These are phyloP conservation scores for Albophoma yamanashiensis DNA, from an alignment of 2,329 filamentous ascomycete genomes.

Conservation along the genomic window DNA sequence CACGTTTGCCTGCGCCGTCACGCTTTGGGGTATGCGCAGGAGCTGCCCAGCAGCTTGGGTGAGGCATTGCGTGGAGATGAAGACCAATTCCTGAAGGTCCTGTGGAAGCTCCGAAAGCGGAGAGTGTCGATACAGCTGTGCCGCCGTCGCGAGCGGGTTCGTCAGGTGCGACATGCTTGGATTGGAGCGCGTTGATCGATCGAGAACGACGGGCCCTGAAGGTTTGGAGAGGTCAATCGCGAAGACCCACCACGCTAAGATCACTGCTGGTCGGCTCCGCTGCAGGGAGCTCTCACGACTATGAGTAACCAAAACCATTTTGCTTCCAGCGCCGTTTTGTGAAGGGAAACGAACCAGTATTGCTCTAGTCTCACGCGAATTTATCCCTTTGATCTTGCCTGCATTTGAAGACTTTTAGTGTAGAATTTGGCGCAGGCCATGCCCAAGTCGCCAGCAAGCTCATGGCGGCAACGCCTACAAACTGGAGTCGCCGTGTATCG, in stretches of 20 bases:
- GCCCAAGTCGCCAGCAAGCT: too few species aligned
- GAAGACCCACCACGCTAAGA: background rate
- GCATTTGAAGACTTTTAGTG: too few species aligned
- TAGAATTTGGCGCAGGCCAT: too few species aligned
- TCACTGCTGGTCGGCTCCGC: background rate
- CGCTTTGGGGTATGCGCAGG: constrained; percentile 73
- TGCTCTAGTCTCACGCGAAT: too few species aligned
- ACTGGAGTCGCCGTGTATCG: too few species aligned
- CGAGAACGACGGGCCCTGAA: background rate
- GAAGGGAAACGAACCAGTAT: too few species aligned
- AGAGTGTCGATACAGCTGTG: constrained; percentile 52
- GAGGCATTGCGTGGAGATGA: constrained; percentile 60
- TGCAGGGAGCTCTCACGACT: too few species aligned
- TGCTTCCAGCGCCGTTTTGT: too few species aligned
- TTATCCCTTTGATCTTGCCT: too few species aligned
- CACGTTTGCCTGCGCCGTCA: constrained; percentile 77
- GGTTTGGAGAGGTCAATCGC: background rate
- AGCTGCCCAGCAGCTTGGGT: constrained; percentile 73
- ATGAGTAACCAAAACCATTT: too few species aligned
- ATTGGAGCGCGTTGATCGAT: background rate
- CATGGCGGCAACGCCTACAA: too few species aligned
- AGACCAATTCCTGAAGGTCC: constrained; percentile 61
- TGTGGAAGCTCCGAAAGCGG: constrained; percentile 48
- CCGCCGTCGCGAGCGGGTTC: constrained; percentile 63
- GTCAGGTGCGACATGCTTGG: constrained; percentile 47